Evolutionary conservation across 139 green algal genomes (phyloP).

Genomic region (Micromonas commoda): DNA sequence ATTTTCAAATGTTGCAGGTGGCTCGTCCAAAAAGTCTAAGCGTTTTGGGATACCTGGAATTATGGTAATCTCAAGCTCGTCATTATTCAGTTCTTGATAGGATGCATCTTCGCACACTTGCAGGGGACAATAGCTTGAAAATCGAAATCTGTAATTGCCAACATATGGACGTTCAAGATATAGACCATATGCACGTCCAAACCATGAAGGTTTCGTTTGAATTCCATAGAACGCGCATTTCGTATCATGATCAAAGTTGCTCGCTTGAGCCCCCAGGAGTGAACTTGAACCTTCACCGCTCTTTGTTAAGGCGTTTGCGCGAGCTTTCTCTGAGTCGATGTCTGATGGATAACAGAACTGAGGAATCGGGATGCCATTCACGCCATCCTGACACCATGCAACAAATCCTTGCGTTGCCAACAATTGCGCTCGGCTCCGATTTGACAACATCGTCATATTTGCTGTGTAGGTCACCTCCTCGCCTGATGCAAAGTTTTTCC

Average conservation of each 20-base stretch:
- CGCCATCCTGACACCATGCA: too few relatives aligned
- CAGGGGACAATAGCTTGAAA: not conserved
- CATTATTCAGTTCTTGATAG: not conserved
- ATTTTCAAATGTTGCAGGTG: not conserved
- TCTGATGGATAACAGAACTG: too few relatives aligned
- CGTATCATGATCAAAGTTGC: too few relatives aligned
- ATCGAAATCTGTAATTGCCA: not conserved
- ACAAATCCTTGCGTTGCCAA: too few relatives aligned
- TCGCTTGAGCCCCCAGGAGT: too few relatives aligned
- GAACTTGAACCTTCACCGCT: too few relatives aligned
- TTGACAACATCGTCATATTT: not conserved
- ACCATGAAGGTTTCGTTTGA: not conserved
- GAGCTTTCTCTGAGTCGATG: too few relatives aligned
- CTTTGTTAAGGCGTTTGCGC: too few relatives aligned
- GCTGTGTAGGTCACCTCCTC: not conserved
- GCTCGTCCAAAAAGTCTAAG: not conserved
- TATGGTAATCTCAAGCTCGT: not conserved
- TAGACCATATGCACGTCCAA: not conserved
- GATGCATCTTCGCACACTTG: not conserved
- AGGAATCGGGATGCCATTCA: too few relatives aligned
- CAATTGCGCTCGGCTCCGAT: not conserved
- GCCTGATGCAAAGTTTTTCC: not conserved
- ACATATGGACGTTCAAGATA: not conserved
- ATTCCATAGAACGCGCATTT: not conserved
- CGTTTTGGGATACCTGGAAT: not conserved